Percentiles rank a stretch among this genome's conserved stretches.
Evolutionary conservation across 139 green algal genomes (phyloP).

Genomic region (Chlorella sp.): DNA sequence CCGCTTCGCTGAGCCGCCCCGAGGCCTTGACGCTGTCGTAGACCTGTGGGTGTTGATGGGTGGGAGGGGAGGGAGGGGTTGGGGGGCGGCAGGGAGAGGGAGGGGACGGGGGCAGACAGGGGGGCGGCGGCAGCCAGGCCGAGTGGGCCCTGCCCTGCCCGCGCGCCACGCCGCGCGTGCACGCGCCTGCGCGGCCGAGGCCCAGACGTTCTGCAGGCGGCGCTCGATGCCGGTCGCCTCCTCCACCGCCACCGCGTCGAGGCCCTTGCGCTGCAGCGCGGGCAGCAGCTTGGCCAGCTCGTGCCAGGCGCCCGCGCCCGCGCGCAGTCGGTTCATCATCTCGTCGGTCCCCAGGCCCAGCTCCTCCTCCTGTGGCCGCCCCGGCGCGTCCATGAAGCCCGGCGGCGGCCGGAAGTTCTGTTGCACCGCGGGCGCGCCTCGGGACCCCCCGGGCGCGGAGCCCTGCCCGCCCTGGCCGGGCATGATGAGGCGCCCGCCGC

Average conservation of each 20-base stretch:
- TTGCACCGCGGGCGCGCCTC: neutral
- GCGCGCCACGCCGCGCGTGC: too few relatives aligned
- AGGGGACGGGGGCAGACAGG: neutral
- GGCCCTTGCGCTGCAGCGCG: conserved; percentile 51
- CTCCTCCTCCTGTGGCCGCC: conserved; percentile 1
- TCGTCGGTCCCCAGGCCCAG: conserved; percentile 24
- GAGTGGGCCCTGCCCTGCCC: too few relatives aligned
- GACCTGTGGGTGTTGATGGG: conserved; percentile 32
- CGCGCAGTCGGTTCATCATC: conserved; percentile 54
- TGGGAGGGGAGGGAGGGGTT: neutral
- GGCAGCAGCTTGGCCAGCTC: conserved; percentile 71
- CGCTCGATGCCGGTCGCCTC: conserved; percentile 72
- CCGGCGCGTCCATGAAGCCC: conserved; percentile 75
- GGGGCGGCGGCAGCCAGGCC: neutral
- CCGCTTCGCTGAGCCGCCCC: conserved; percentile 20
- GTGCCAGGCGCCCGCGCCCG: conserved; percentile 65
- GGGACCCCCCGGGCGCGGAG: neutral
- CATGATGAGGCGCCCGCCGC: conserved; percentile 12
- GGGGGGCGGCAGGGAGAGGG: neutral
- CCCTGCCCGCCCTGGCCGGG: conserved; percentile 10
- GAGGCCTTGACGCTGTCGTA: conserved; percentile 63
- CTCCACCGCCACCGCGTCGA: conserved; percentile 56
- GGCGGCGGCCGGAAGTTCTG: conserved; percentile 68
- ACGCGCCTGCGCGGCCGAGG: conserved; percentile 39
- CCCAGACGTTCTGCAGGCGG: conserved; percentile 65